These are phyloP conservation scores for Paraphoma sp. DNA, from an alignment of 2,329 filamentous ascomycete species.

Conservation along the genomic window DNA sequence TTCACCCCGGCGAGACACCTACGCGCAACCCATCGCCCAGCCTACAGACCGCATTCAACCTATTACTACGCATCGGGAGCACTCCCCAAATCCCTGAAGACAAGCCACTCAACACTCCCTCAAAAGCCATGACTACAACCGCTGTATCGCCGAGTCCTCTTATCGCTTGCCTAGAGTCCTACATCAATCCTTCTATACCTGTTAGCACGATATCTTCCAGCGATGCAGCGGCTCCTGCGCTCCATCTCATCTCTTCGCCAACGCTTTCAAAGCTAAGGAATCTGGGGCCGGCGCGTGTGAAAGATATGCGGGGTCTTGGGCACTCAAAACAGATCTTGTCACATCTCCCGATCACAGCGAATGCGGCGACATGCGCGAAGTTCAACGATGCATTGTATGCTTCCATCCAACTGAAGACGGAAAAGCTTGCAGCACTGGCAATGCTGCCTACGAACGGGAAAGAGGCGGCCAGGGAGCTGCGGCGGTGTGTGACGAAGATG, in stretches of 20 bases:
- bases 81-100: neutral
- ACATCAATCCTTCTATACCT: constrained; percentile 22
- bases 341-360: constrained; percentile 28
- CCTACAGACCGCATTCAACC: neutral
- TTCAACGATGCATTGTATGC: constrained; percentile 33
- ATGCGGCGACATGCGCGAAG: constrained; percentile 22
- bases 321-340: constrained; percentile 34
- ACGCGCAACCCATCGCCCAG: neutral
- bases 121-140: neutral
- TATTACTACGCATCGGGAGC: neutral
- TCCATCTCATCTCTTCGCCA: constrained; percentile 22
- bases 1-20: neutral
- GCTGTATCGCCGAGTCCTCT: constrained; percentile 5
- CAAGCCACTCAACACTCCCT: neutral
- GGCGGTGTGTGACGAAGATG: constrained; percentile 51
- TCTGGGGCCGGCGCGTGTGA: constrained; percentile 26
- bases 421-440: constrained; percentile 53
- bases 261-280: constrained; percentile 32
- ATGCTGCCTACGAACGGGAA: constrained; percentile 47
- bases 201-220: constrained; percentile 9
- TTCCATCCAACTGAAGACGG: constrained; percentile 29
- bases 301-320: constrained; percentile 30
- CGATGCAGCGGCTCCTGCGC: constrained; percentile 12
- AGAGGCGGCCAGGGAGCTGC: constrained; percentile 46
- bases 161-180: constrained; percentile 36